phyloP scores from a whole-genome alignment of 495 filamentous ascomycete genomes.

The Melanomma pulvis-pyrius region DNA sequence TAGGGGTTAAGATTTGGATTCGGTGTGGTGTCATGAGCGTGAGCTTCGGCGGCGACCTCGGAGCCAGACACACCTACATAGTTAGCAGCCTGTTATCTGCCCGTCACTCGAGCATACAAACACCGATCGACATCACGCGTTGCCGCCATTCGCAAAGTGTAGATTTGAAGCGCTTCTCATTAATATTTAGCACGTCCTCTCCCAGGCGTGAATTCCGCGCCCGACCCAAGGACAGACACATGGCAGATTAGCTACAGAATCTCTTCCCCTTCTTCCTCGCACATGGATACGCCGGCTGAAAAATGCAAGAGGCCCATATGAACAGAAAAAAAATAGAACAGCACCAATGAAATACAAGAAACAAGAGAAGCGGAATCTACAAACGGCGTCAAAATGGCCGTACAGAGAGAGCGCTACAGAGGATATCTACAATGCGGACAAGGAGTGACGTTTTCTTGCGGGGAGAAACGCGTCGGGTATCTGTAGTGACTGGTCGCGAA shows the following conservation, averaged over 20 bases:
- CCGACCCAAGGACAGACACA: not conserved
- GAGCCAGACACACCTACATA: too few relatives aligned
- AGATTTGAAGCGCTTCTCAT: constrained; percentile 17
- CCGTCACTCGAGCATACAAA: too few relatives aligned
- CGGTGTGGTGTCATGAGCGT: too few relatives aligned
- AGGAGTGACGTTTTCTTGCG: constrained; percentile 5
- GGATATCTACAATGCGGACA: constrained; percentile 18
- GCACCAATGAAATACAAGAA: constrained; percentile 3
- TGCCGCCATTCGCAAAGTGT: too few relatives aligned
- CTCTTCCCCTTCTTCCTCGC: constrained; percentile 9
- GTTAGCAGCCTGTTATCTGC: too few relatives aligned
- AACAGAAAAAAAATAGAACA: not conserved
- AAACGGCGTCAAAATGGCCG: not conserved
- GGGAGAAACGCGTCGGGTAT: constrained; percentile 32
- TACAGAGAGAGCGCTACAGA: not conserved
- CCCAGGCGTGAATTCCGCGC: not conserved
- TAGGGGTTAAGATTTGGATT: too few relatives aligned
- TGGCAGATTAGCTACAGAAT: constrained; percentile 25
- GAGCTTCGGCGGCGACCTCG: too few relatives aligned
- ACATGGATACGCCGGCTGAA: constrained; percentile 11
- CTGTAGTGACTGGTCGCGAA: constrained; percentile 38
- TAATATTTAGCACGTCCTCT: constrained; percentile 19
- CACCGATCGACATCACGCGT: too few relatives aligned
- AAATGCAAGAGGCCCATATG: too few relatives aligned
- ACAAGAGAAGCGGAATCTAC: constrained; percentile 4